A percentile compares a stretch with the other conserved stretches of the same genome.
Conservation (phyloP, 2,329 filamentous ascomycete species). For the Pseudogymnoascus sp. region DNA sequence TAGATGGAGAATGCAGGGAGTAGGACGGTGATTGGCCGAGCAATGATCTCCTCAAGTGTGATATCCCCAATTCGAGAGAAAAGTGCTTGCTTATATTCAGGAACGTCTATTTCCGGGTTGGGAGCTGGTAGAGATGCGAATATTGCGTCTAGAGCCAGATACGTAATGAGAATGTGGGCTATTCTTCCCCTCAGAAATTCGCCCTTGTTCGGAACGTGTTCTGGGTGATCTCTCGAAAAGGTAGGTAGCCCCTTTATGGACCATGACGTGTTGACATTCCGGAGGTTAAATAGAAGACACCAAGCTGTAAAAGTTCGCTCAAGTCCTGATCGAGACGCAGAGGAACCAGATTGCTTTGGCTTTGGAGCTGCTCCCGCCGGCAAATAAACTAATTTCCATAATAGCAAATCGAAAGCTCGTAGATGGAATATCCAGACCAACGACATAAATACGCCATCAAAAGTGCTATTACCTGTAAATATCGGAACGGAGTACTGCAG, state of each 20-base stretch:
- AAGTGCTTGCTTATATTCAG: not conserved
- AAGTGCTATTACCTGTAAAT: not conserved
- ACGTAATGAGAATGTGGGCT: not conserved
- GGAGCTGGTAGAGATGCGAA: not conserved
- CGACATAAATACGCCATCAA: not conserved
- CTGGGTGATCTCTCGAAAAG: not conserved
- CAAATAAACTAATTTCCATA: not conserved
- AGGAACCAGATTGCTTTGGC: not conserved
- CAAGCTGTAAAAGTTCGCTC: not conserved
- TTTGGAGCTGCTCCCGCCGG: not conserved
- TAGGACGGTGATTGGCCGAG: not conserved
- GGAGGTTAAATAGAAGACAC: not conserved
- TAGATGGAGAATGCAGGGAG: not conserved
- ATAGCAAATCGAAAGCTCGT: not conserved
- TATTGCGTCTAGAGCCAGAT: not conserved
- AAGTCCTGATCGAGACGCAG: not conserved
- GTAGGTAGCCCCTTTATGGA: not conserved
- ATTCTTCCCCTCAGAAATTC: not conserved
- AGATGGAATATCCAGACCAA: not conserved
- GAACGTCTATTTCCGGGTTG: not conserved
- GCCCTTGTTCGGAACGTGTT: not conserved
- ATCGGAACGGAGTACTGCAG: not conserved
- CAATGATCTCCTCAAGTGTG: not conserved
- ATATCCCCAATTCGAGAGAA: not conserved
- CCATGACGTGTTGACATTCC: not conserved